Percentiles rank a stretch among this genome's conserved stretches.
phyloP scores from a whole-genome alignment of 164 flowering plant genomes.

The Pachysandra terminalis region DNA sequence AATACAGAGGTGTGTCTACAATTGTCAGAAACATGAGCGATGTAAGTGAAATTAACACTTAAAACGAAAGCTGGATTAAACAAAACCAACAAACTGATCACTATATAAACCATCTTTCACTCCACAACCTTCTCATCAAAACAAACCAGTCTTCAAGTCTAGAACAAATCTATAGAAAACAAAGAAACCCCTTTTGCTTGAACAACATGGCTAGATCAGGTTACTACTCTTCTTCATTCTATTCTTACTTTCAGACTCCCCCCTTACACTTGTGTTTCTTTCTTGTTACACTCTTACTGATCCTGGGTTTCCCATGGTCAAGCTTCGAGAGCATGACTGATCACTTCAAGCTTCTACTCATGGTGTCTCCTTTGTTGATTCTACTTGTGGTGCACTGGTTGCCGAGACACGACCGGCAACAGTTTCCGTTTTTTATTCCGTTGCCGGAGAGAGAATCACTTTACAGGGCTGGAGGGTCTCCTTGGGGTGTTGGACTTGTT shows the following conservation, averaged over 20 bases:
- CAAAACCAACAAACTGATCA: no score
- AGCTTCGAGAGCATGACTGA: slow-evolving; percentile 38
- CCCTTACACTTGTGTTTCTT: slow-evolving; percentile 65
- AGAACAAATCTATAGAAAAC: neutral
- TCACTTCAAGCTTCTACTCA: slow-evolving; percentile 57
- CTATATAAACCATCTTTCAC: no score
- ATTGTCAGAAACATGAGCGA: no score
- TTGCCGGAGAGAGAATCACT: slow-evolving; percentile 66
- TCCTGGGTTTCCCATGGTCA: slow-evolving; percentile 56
- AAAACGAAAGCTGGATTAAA: no score
- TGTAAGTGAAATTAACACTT: no score
- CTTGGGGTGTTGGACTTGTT: slow-evolving; percentile 81
- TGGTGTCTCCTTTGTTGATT: slow-evolving; percentile 57
- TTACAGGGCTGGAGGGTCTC: slow-evolving; percentile 80
- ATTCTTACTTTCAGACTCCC: slow-evolving; percentile 24
- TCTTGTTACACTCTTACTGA: slow-evolving; percentile 37
- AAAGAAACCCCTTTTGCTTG: neutral
- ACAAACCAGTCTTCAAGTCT: neutral
- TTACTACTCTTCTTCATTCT: slow-evolving; percentile 9
- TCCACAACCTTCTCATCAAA: neutral
- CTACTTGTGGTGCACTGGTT: slow-evolving; percentile 64
- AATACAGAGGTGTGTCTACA: no score
- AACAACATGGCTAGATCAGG: slow-evolving; percentile 15
- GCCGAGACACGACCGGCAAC: slow-evolving; percentile 31
- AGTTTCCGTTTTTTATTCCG: slow-evolving; percentile 37